Base-by-base conservation (phyloP, 1,139 yeast genomes). In the Pichia sp. region DNA sequence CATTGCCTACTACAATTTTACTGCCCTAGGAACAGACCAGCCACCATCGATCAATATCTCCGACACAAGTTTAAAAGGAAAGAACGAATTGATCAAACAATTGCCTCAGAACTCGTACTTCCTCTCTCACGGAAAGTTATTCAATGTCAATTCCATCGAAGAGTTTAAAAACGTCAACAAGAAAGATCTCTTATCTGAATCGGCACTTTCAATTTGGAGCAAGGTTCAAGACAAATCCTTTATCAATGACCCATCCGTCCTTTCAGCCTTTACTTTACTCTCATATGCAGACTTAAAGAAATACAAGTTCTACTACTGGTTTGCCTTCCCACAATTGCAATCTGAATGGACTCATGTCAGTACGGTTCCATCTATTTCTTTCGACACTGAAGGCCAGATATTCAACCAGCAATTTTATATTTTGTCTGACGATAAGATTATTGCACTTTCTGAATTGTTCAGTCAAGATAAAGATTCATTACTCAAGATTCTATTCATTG, bases 301-400 rank as follows among this genome's bases (percentile, higher is more conserved):
- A 67, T 90, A 86, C 69, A 82, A 78, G 58, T 93, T 86, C 61
- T 85, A 79, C 59, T 91, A 91, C 66, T 93, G 99, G 99, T 76
- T 87, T 56, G 87, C 91, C 7, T 81, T 81, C 55, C 97, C 98
- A 0, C 70, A 78, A 0, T 66, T 88, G 19, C 69, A 71, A 33
- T 69, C 79, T 9, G 66, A 64, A 21, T 78, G 81, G 85, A 53
- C 32, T 14, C 50, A 54, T n/a, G 47, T 37, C 12, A 34, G 50
- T 1, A 18, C 24, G 3, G 24, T 37, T 7, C 19, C 40, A 4
- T 44, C 42, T 3, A 44, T 54, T 4, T 50, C 41, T 0, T 53
- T 61, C 9, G 46, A 47, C 0, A 34, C 32, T 58, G 54, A 32
- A 54, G n/a, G 41, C 49, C 4, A 42, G 45, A 4, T 46, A 1